These are phyloP conservation scores for Globisporangium echinulatum DNA, from an alignment of 352 stramenopile species.

Conservation along the genomic window DNA sequence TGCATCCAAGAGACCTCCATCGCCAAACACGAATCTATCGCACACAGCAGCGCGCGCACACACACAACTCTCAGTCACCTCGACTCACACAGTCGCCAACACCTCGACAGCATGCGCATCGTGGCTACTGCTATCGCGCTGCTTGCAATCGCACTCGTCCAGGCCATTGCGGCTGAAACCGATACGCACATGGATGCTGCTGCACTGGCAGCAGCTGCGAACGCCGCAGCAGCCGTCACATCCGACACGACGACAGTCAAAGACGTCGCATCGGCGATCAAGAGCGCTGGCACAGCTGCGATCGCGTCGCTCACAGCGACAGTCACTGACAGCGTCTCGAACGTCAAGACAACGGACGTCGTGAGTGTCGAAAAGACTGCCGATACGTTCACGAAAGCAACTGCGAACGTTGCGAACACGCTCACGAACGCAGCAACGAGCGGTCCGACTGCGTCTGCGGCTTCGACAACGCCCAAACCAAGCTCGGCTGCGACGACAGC, in stretches of 20 bases:
- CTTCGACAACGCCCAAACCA: neutral
- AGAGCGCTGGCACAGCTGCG: neutral
- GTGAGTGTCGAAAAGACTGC: slow-evolving; percentile 7
- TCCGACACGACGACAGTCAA: neutral
- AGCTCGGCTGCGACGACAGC: neutral
- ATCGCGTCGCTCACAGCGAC: slow-evolving; percentile 9
- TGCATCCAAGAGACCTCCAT: too few species aligned
- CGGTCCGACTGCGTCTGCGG: neutral
- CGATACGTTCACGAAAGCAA: slow-evolving; percentile 1
- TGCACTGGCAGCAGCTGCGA: slow-evolving; percentile 10
- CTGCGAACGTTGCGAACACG: neutral
- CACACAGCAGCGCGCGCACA: neutral
- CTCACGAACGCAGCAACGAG: neutral
- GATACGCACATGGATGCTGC: slow-evolving; percentile 8
- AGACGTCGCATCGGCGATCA: slow-evolving; percentile 4
- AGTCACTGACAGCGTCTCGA: slow-evolving; percentile 17
- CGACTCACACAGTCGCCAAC: neutral
- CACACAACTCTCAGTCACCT: too few species aligned
- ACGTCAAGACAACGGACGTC: slow-evolving; percentile 11
- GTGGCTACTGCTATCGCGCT: slow-evolving; percentile 1
- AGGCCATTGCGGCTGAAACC: neutral
- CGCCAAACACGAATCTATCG: too few species aligned
- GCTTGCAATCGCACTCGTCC: slow-evolving; percentile 4
- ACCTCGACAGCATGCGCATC: neutral
- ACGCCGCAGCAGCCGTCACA: slow-evolving; percentile 6